Percentiles rank a stretch among this genome's conserved stretches.
Evolutionary conservation across 2,329 filamentous ascomycete genomes (phyloP).

Genomic region (Aspergillus ruber): DNA sequence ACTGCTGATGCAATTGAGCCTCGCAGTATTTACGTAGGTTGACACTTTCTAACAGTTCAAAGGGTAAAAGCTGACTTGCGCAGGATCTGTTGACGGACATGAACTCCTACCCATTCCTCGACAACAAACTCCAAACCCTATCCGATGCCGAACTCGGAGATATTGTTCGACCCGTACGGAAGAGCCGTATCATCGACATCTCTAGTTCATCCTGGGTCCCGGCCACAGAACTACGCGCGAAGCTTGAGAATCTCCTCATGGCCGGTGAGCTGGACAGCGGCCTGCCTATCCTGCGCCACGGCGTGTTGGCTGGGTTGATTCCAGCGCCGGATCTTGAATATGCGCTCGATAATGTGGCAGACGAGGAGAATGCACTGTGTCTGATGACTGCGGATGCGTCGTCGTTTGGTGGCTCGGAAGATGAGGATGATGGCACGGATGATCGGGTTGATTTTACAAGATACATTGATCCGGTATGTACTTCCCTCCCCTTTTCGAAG

Average conservation of each 20-base stretch:
- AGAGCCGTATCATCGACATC: conserved; percentile 80
- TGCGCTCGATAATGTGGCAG: conserved; percentile 74
- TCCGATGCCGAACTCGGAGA: conserved; percentile 85
- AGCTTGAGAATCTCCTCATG: conserved; percentile 74
- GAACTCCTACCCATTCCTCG: conserved; percentile 96
- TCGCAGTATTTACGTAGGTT: conserved; percentile 76
- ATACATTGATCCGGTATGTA: conserved; percentile 76
- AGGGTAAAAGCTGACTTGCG: conserved; percentile 10
- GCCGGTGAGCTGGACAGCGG: conserved; percentile 89
- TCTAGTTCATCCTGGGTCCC: conserved; percentile 72
- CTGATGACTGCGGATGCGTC: conserved; percentile 67
- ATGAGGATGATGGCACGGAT: conserved; percentile 47
- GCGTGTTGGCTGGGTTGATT: conserved; percentile 79
- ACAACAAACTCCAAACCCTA: conserved; percentile 87
- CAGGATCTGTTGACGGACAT: conserved; percentile 88
- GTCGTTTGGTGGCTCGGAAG: conserved; percentile 49
- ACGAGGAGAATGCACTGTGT: conserved; percentile 66
- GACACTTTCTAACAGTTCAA: neutral
- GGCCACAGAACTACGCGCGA: conserved; percentile 67
- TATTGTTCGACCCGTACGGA: conserved; percentile 69
- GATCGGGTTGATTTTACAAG: conserved; percentile 80
- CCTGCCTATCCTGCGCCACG: conserved; percentile 74
- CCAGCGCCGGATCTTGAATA: conserved; percentile 91
- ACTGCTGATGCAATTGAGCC: conserved; percentile 93
- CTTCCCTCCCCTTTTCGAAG: neutral